phyloP scores from a whole-genome alignment of 2,329 filamentous ascomycete genomes.

The Monosporascus ibericus region DNA sequence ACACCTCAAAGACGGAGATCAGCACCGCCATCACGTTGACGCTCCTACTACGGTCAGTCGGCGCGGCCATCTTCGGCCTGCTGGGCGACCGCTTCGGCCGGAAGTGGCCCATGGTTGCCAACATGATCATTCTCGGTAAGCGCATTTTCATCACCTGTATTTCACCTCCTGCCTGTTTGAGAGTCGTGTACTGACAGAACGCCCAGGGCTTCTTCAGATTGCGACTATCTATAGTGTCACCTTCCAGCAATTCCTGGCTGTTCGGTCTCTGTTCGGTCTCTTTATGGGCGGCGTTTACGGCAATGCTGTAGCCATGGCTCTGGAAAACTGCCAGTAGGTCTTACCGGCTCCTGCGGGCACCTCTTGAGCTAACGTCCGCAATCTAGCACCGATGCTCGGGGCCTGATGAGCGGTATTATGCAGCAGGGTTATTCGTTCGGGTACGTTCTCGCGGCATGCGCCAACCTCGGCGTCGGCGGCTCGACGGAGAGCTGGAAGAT shows the following conservation, averaged over 20 bases:
- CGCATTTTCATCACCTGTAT: slow-evolving; percentile 17
- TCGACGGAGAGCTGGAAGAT: slow-evolving; percentile 62
- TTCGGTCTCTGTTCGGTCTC: slow-evolving; percentile 66
- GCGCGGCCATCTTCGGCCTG: slow-evolving; percentile 70
- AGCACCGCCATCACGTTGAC: slow-evolving; percentile 72
- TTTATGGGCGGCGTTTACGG: slow-evolving; percentile 81
- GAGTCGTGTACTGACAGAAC: background rate
- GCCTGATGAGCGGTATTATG: slow-evolving; percentile 74
- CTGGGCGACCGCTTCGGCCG: slow-evolving; percentile 74
- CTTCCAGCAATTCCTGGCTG: slow-evolving; percentile 69
- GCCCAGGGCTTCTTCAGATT: slow-evolving; percentile 52
- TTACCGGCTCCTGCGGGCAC: background rate
- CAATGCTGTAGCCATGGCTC: slow-evolving; percentile 70
- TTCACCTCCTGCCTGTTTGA: slow-evolving; percentile 16
- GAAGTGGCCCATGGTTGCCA: slow-evolving; percentile 78
- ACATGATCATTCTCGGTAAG: slow-evolving; percentile 64
- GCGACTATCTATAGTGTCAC: slow-evolving; percentile 71
- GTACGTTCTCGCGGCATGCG: slow-evolving; percentile 71
- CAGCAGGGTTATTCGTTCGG: slow-evolving; percentile 79
- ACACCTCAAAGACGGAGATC: slow-evolving; percentile 54
- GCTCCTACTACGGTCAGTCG: slow-evolving; percentile 66
- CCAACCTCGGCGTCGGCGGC: slow-evolving; percentile 67
- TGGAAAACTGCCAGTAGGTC: slow-evolving; percentile 64
- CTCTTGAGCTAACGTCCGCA: background rate
- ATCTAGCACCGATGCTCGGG: slow-evolving; percentile 56